phyloP scores from a whole-genome alignment of 345 rosid genomes.

The Pistacia vera region DNA sequence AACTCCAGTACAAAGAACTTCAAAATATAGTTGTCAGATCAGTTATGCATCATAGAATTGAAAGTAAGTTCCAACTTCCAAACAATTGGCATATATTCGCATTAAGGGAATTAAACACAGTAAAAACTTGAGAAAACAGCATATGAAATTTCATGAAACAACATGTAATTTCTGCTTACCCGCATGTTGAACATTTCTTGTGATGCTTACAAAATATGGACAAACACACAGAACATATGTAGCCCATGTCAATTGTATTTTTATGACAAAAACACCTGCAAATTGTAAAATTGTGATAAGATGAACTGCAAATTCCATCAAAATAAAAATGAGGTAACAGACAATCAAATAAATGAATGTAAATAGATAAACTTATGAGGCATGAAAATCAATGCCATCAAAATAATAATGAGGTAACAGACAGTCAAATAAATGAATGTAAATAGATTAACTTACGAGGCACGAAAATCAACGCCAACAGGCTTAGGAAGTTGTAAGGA shows the following conservation, averaged over 20 bases:
- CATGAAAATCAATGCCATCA: conserved; percentile 66
- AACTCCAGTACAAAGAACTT: neutral
- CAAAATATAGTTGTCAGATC: neutral
- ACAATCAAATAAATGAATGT: neutral
- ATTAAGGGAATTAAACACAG: neutral
- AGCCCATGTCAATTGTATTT: conserved; percentile 93
- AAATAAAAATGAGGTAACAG: neutral
- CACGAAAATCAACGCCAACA: conserved; percentile 90
- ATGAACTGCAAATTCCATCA: neutral
- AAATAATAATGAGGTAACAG: neutral
- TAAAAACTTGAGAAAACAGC: neutral
- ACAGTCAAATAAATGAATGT: neutral
- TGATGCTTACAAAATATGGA: conserved; percentile 95
- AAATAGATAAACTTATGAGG: conserved; percentile 62
- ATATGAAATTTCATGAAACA: conserved; percentile 8
- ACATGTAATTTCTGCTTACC: conserved; percentile 48
- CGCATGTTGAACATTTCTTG: conserved; percentile 89
- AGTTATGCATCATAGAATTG: neutral
- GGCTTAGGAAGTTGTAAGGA: conserved; percentile 93
- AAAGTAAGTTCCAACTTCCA: neutral
- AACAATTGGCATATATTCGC: neutral
- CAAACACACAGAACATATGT: conserved; percentile 90
- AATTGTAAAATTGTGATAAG: conserved; percentile 21
- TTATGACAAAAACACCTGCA: conserved; percentile 98
- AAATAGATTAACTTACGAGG: conserved; percentile 63